These are phyloP conservation scores for Kazachstania bromeliacearum DNA, from an alignment of 805 yeast species.

Conservation along the genomic window DNA sequence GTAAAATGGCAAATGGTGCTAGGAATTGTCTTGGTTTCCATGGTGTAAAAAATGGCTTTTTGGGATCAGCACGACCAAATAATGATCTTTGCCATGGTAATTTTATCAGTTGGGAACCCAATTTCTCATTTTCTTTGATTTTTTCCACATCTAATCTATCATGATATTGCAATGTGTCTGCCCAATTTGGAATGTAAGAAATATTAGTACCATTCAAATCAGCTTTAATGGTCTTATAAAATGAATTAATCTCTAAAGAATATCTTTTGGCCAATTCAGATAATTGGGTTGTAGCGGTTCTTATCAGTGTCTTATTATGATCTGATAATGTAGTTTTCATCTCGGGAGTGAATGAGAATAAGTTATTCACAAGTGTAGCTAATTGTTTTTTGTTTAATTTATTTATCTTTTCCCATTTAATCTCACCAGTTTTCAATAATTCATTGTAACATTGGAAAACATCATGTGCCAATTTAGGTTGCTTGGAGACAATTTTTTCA, in stretches of 20 bases:
- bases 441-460: conserved; percentile 19
- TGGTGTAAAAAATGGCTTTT: conserved; percentile 86
- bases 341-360: conserved; percentile 17
- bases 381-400: conserved; percentile 11
- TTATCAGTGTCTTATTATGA: conserved; percentile 15
- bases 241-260: conserved; percentile 20
- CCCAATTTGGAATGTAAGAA: conserved; percentile 45
- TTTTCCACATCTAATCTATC: conserved; percentile 36
- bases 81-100: conserved; percentile 78
- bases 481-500: conserved; percentile 30
- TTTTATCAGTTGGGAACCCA: conserved; percentile 36
- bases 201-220: conserved; percentile 21
- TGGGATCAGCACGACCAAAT: conserved; percentile 70
- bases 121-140: conserved; percentile 41
- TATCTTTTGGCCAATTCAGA: conserved; percentile 20
- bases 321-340: conserved; percentile 19
- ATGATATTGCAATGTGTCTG: conserved; percentile 35
- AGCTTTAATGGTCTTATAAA: conserved; percentile 23
- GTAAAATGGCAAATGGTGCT: conserved; percentile 86
- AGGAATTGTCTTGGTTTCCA: conserved; percentile 93
- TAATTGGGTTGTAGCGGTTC: conserved; percentile 20
- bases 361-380: conserved; percentile 7
- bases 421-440: conserved; percentile 15
- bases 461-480: conserved; percentile 15
- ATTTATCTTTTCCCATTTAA: conserved; percentile 8